A percentile compares a stretch with the other conserved stretches of the same genome.
These are phyloP conservation scores for Cyclotella sp. DNA, from an alignment of 108 stramenopile species.

Conservation along the genomic window DNA sequence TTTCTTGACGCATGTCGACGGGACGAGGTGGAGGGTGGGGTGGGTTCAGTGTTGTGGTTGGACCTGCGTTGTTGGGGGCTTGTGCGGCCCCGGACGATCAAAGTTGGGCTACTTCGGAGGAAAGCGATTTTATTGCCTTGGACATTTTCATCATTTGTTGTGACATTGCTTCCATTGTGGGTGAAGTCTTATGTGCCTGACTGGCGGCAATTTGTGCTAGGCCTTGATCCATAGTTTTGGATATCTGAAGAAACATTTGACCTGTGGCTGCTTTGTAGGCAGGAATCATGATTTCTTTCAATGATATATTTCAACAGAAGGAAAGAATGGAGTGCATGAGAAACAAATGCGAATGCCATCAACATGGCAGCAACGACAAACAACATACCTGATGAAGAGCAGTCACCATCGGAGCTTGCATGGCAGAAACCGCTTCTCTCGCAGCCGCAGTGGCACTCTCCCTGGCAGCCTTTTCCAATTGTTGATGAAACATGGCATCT, in stretches of 20 bases:
- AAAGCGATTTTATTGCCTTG: constrained; percentile 60
- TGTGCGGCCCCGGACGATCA: constrained; percentile 16
- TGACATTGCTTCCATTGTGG: constrained; percentile 56
- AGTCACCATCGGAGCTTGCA: constrained; percentile 58
- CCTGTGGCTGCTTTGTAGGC: constrained; percentile 72
- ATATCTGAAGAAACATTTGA: constrained; percentile 72
- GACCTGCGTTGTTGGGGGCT: background rate
- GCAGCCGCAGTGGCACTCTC: constrained; percentile 56
- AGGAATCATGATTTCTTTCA: constrained; percentile 79
- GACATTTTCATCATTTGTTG: constrained; percentile 62
- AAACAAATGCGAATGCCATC: background rate
- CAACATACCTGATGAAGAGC: constrained; percentile 43
- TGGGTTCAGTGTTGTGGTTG: background rate
- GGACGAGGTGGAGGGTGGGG: constrained; percentile 12
- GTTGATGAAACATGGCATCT: constrained; percentile 45
- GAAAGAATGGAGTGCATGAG: background rate
- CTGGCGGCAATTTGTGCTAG: constrained; percentile 36
- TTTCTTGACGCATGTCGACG: constrained; percentile 57
- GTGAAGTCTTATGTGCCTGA: constrained; percentile 34
- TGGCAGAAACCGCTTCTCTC: constrained; percentile 54
- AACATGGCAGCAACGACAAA: background rate
- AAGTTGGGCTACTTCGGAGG: constrained; percentile 64
- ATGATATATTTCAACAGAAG: constrained; percentile 7
- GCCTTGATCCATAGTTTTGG: constrained; percentile 50
- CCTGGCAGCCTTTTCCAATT: constrained; percentile 55